phyloP scores from a whole-genome alignment of 2,329 filamentous ascomycete genomes.

The Westerdykella ornata region DNA sequence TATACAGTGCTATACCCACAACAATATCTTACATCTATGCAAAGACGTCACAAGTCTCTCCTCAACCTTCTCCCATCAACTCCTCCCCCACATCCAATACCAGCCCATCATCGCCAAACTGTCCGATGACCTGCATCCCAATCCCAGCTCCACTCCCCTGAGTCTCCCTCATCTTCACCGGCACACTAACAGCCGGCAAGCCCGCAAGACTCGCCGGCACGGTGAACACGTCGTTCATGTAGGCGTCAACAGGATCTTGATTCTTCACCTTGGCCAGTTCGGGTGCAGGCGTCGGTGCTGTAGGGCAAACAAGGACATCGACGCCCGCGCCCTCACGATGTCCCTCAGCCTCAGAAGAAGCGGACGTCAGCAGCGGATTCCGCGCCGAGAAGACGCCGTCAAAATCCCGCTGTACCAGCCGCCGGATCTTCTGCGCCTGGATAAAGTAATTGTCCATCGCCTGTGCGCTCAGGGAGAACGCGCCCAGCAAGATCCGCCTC shows the following conservation, averaged over 20 bases:
- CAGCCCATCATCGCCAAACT: conserved; percentile 67
- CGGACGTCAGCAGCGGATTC: conserved; percentile 60
- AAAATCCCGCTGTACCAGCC: conserved; percentile 81
- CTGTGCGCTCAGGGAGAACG: conserved; percentile 81
- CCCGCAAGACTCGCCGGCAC: conserved; percentile 91
- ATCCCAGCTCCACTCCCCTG: conserved; percentile 36
- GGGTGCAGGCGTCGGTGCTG: conserved; percentile 71
- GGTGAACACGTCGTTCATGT: conserved; percentile 92
- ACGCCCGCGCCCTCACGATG: conserved; percentile 55
- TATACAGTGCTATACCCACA: too few species aligned
- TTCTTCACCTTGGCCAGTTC: conserved; percentile 51
- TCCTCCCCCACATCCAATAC: conserved; percentile 53
- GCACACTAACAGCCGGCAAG: conserved; percentile 79
- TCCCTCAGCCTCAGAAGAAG: conserved; percentile 34
- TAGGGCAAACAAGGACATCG: conserved; percentile 83
- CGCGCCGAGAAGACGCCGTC: conserved; percentile 63
- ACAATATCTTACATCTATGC: too few species aligned
- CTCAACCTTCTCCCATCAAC: conserved; percentile 7
- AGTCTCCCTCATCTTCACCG: conserved; percentile 35
- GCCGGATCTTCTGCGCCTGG: conserved; percentile 80
- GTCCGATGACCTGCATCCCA: conserved; percentile 72
- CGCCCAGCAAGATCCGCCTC: conserved; percentile 78
- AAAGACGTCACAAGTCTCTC: too few species aligned
- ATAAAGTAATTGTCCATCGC: conserved; percentile 97
- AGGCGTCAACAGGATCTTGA: conserved; percentile 60